Evolutionary conservation across 805 yeast species (phyloP).

Genomic region (Lipomyces mesembrius): DNA sequence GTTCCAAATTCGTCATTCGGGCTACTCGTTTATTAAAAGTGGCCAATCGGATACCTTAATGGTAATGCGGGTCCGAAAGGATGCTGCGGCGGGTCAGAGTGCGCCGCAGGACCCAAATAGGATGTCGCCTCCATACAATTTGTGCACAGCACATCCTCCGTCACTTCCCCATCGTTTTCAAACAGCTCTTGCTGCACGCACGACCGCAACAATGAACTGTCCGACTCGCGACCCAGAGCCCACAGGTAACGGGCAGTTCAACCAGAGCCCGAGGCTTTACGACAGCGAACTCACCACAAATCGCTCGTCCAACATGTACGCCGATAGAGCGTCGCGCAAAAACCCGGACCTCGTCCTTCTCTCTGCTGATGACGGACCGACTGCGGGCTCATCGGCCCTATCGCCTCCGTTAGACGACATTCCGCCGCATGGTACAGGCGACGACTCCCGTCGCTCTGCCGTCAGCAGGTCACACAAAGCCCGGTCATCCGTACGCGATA

Average conservation of each 20-base stretch:
- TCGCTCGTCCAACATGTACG: conserved; percentile 29
- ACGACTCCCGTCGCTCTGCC: not conserved
- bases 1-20: no score
- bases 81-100: not conserved
- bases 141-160: not conserved
- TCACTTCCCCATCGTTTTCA: not conserved
- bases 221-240: conserved; percentile 45
- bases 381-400: conserved; percentile 3
- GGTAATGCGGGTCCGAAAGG: no score
- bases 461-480: not conserved
- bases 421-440: not conserved
- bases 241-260: conserved; percentile 36
- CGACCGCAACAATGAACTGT: conserved; percentile 38
- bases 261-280: conserved; percentile 40
- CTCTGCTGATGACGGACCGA: not conserved
- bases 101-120: not conserved
- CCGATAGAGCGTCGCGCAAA: conserved; percentile 14
- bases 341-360: conserved; percentile 14
- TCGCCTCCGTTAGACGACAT: not conserved
- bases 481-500: not conserved
- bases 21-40: no score
- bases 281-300: conserved; percentile 39
- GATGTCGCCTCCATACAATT: not conserved
- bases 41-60: no score
- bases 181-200: not conserved